Evolutionary conservation across 192 early-diverging fungal genomes (phyloP), one percentile per base, ranked within the genome.

Genomic region (Coemansia sp.): DNA sequence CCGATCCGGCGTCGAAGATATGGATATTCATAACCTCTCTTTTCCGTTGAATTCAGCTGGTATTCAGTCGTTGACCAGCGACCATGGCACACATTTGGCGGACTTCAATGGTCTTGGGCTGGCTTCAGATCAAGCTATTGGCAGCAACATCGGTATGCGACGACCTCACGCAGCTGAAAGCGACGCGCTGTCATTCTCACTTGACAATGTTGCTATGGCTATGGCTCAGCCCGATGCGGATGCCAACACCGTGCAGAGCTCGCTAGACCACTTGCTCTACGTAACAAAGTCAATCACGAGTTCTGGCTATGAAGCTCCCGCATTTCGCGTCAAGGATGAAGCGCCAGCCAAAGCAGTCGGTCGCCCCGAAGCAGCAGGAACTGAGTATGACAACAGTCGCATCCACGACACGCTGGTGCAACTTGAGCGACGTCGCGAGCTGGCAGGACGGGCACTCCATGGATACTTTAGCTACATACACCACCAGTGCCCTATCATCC

Each of bases 401-500:
- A 71, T 83, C 69, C 75, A 76, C 27, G 53, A 62, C 40, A 61
- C 72, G 40, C 67, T 83, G 61, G 53, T 83, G 43, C 80, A 39
- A 46, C 58, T 75, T 10, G 80, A 83, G 70, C 71, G 80, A 18
- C 75, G 70, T 11, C 40, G 53, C 9, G 80, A 71, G 50, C 66
- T 75, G 29, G 68, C 75, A 8, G 69, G 52, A 20, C 66, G 63
- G 1, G 69, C 75, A 12, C 72, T 85, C 29, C 74, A 78, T 64
- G 76, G 74, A 61, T 85, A 85, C 61, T 85, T 85, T 67, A 66
- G 78, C 66, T 80, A 73, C 47, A 68, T 85, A 49, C 83, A 85
- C 67, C 83, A 72, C 44, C 83, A 85, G 66, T 70, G 66, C 49
- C 83, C 83, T 8, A 80, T 80, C 65, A 76, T 85, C 50, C 83